These are phyloP conservation scores for Saccharomycopsis oosterbeekiorum DNA, from an alignment of 805 yeast genomes.

Conservation along the genomic window DNA sequence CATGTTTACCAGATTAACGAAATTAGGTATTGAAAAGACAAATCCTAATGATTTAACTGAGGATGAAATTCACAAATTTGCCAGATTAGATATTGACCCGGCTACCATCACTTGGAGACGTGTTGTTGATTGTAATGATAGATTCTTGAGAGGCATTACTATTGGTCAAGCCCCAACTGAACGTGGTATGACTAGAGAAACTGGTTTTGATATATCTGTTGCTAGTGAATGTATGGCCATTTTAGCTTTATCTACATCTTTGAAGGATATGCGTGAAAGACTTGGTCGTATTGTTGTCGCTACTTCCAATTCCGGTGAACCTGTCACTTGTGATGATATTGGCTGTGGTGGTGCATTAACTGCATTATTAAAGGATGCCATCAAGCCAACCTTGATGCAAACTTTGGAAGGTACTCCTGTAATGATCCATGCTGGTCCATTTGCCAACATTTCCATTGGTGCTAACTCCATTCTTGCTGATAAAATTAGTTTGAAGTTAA, in stretches of 20 bases:
- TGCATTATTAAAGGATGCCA: slow-evolving; percentile 70
- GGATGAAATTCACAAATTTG: slow-evolving; percentile 57
- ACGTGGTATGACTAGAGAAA: slow-evolving; percentile 57
- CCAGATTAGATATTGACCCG: slow-evolving; percentile 67
- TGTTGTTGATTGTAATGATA: slow-evolving; percentile 77
- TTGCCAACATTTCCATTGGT: slow-evolving; percentile 81
- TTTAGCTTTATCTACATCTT: slow-evolving; percentile 60
- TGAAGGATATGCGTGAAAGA: slow-evolving; percentile 63
- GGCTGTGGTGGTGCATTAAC: slow-evolving; percentile 84
- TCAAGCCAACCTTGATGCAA: slow-evolving; percentile 81
- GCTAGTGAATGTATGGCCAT: slow-evolving; percentile 86
- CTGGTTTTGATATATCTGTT: slow-evolving; percentile 79
- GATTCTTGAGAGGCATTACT: slow-evolving; percentile 69
- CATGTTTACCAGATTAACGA: slow-evolving; percentile 56
- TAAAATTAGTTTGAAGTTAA: slow-evolving; percentile 68
- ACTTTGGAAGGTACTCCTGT: slow-evolving; percentile 85
- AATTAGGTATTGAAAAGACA: slow-evolving; percentile 59
- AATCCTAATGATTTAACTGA: slow-evolving; percentile 63
- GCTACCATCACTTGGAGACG: slow-evolving; percentile 74
- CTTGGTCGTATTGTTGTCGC: slow-evolving; percentile 72
- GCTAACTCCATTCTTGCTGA: slow-evolving; percentile 80
- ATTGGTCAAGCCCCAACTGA: slow-evolving; percentile 78
- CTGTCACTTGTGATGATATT: slow-evolving; percentile 74
- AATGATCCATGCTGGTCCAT: slow-evolving; percentile 81
- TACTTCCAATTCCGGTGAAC: slow-evolving; percentile 55